phyloP scores from a whole-genome alignment of 1,284 basidiomycete species.

The Boletus holoroseus region DNA sequence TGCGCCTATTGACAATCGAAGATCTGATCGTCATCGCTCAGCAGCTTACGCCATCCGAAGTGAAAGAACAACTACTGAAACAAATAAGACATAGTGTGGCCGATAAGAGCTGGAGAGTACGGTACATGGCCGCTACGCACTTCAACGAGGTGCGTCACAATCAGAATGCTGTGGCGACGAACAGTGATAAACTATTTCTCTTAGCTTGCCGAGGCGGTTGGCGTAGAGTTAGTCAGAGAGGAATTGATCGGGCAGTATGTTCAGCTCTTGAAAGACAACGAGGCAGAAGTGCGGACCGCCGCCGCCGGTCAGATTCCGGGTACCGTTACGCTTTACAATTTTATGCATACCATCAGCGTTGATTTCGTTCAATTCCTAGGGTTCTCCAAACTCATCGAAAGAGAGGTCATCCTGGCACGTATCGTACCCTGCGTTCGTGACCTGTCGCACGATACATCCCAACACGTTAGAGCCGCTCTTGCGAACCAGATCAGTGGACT shows the following conservation, averaged over 20 bases:
- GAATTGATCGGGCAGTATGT: constrained; percentile 94
- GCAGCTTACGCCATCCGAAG: constrained; percentile 78
- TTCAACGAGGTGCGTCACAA: constrained; percentile 77
- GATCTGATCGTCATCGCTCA: constrained; percentile 92
- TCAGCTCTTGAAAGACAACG: constrained; percentile 94
- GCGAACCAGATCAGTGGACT: constrained; percentile 98
- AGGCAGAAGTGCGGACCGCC: constrained; percentile 97
- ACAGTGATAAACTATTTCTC: constrained; percentile 4
- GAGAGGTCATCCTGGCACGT: constrained; percentile 88
- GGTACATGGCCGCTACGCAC: constrained; percentile 98
- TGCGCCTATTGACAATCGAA: constrained; percentile 92
- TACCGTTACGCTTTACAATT: constrained; percentile 34
- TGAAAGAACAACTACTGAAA: constrained; percentile 86
- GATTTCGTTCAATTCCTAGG: constrained; percentile 47
- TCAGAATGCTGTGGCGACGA: not conserved
- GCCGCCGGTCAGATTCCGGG: constrained; percentile 96
- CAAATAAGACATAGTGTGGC: constrained; percentile 83
- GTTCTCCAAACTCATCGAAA: constrained; percentile 92
- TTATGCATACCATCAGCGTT: not conserved
- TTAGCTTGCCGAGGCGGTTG: constrained; percentile 88
- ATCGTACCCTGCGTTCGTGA: constrained; percentile 97
- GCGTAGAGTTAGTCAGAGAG: constrained; percentile 86
- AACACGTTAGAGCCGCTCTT: constrained; percentile 95
- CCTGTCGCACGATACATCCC: constrained; percentile 88
- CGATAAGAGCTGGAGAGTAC: constrained; percentile 98